Base-by-base conservation (phyloP, 1,284 basidiomycete genomes). In the Ganoderma leucocontextum region DNA sequence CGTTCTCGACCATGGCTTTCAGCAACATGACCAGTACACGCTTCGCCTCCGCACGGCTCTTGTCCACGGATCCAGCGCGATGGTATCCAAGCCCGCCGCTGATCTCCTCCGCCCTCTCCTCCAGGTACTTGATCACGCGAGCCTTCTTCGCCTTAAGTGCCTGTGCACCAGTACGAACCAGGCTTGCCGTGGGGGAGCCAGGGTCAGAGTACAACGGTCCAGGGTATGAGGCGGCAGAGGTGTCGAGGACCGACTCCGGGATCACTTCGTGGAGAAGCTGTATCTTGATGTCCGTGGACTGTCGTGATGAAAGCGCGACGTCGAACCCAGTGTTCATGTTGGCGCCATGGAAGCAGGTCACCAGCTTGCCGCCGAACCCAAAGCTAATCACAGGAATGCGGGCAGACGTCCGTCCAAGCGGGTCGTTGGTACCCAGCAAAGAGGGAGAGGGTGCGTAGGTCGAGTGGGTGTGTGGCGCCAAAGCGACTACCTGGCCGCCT, bases 161-260 rank as follows among this genome's bases (percentile, higher is more conserved):
- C 1, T 87, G 83, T 2, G 88, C 85, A 33, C 87, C 87, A 4
- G 91, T 83, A 63, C 90, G 86, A n/a, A 94, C 91, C 19, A 95
- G 82, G 69, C 89, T 87, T 2, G 91, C 82, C 17, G 89, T 85
- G 0, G 89, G 86, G 5, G 88, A 82, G 13, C 89, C 89, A 53
- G 91, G 87, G 78, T 97, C 95, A 55, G 88, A 87, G 72, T 95
- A 89, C 69, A 98, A 79, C 2, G 96, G 96, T 0, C 96, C 96
- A 59, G 96, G 95, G 81, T 91, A 98, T 1, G 83, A 79, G 1
- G 85, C 82, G 4, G 85, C 80, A 13, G 89, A 87, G 6, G 81
- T 76, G 55, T 91, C 89, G 33, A 92, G 79, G 1, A 87, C 87
- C 53, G 89, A 88, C 67, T 90, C 85, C 0, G 94, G 91, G 25